These are phyloP conservation scores for Aspergillus coremiiformis DNA, from an alignment of 495 filamentous ascomycete genomes.

Conservation along the genomic window DNA sequence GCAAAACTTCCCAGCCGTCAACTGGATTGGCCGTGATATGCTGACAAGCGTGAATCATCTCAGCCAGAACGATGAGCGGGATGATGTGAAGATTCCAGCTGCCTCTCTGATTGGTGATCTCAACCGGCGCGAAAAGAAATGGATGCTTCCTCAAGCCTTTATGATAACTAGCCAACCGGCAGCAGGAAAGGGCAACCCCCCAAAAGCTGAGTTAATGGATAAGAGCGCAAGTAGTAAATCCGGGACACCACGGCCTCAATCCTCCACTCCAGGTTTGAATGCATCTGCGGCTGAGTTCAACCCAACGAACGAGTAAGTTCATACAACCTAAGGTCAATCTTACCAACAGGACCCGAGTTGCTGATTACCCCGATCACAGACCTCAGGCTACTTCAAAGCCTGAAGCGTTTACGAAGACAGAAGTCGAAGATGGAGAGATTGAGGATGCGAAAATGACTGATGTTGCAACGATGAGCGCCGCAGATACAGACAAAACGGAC, in stretches of 20 bases:
- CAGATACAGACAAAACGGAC: slow-evolving; percentile 5
- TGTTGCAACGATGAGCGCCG: slow-evolving; percentile 13
- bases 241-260: slow-evolving; percentile 31
- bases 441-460: slow-evolving; percentile 54
- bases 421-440: slow-evolving; percentile 76
- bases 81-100: slow-evolving; percentile 88
- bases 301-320: slow-evolving; percentile 40
- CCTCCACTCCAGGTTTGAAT: slow-evolving; percentile 37
- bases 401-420: slow-evolving; percentile 29
- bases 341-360: background rate
- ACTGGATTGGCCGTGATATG: slow-evolving; percentile 75
- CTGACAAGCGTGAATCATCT: slow-evolving; percentile 57
- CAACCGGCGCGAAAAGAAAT: slow-evolving; percentile 66
- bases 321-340: background rate
- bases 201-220: slow-evolving; percentile 12
- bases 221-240: slow-evolving; percentile 27
- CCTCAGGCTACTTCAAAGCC: slow-evolving; percentile 25
- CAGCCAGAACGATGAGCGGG: slow-evolving; percentile 61
- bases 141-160: slow-evolving; percentile 83
- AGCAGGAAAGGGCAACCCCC: slow-evolving; percentile 6
- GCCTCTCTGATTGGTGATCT: slow-evolving; percentile 76
- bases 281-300: slow-evolving; percentile 43
- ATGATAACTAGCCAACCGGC: slow-evolving; percentile 21
- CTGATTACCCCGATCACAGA: slow-evolving; percentile 19
- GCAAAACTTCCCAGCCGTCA: slow-evolving; percentile 76